These are phyloP conservation scores for Paspalum notatum DNA, from an alignment of 176 grass and related monocot genomes.

Conservation along the genomic window DNA sequence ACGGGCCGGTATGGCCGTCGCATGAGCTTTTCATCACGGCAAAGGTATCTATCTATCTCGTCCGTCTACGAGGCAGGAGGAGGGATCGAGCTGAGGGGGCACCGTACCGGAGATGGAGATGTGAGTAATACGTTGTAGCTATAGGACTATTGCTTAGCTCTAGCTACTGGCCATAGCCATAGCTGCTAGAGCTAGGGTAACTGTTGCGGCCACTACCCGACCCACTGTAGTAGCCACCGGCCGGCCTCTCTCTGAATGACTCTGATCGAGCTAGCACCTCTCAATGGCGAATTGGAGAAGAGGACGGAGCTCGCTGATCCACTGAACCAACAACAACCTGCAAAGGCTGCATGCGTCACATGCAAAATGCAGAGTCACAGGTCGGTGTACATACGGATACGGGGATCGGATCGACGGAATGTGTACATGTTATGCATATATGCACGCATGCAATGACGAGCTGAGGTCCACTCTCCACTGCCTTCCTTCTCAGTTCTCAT, in stretches of 20 bases:
- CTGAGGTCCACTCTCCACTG: background rate
- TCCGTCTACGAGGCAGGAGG: background rate
- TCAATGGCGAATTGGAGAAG: background rate
- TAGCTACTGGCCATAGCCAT: background rate
- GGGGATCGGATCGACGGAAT: too few relatives aligned
- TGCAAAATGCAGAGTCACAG: constrained; percentile 6
- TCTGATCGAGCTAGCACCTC: background rate
- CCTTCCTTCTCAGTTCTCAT: background rate
- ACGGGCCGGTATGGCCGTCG: background rate
- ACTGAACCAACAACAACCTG: background rate
- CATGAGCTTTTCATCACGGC: constrained; percentile 44
- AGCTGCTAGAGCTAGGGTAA: constrained; percentile 9
- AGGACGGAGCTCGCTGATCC: background rate
- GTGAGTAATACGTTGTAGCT: constrained; percentile 38
- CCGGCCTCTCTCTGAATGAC: background rate
- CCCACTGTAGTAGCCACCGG: constrained; percentile 21
- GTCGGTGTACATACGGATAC: background rate
- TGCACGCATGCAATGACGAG: constrained; percentile 25
- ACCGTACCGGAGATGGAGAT: background rate
- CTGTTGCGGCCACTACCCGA: constrained; percentile 29
- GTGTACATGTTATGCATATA: too few relatives aligned
- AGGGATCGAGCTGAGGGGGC: background rate
- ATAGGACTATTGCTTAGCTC: background rate
- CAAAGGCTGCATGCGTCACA: constrained; percentile 19
- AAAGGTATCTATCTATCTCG: constrained; percentile 41